phyloP scores from a whole-genome alignment of 139 green algal genomes.

The Dunaliella primolecta region DNA sequence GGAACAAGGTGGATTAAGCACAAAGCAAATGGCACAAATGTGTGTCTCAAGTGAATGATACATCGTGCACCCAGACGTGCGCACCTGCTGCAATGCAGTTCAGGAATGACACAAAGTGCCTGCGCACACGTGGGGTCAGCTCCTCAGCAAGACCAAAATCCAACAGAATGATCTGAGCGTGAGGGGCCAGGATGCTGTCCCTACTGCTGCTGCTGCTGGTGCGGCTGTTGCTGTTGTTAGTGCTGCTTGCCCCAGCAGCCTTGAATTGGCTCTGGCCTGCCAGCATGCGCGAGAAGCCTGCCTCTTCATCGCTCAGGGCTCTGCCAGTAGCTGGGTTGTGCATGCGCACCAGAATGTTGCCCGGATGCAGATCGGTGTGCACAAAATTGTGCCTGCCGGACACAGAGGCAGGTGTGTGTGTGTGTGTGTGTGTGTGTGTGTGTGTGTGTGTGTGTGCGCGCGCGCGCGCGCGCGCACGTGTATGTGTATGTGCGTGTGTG shows the following conservation, averaged over 20 bases:
- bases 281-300: slow-evolving; percentile 4
- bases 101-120: slow-evolving; percentile 89
- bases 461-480: no score
- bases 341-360: slow-evolving; percentile 87
- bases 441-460: no score
- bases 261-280: not conserved
- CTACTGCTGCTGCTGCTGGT: slow-evolving; percentile 25
- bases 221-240: slow-evolving; percentile 27
- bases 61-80: no score
- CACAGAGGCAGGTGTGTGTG: no score
- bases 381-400: slow-evolving; percentile 87
- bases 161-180: slow-evolving; percentile 73
- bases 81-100: slow-evolving; percentile 14
- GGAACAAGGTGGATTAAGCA: no score
- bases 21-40: no score
- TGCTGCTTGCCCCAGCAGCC: not conserved
- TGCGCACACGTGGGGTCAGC: slow-evolving; percentile 67
- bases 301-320: not conserved
- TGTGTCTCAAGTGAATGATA: no score
- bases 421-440: no score
- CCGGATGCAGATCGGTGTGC: slow-evolving; percentile 91
- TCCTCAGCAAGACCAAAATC: slow-evolving; percentile 85
- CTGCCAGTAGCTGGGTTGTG: slow-evolving; percentile 7
- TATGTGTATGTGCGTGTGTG: no score
- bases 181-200: slow-evolving; percentile 13